phyloP scores from a whole-genome alignment of 768 basidiomycete species.

The Tulasnella sp. region DNA sequence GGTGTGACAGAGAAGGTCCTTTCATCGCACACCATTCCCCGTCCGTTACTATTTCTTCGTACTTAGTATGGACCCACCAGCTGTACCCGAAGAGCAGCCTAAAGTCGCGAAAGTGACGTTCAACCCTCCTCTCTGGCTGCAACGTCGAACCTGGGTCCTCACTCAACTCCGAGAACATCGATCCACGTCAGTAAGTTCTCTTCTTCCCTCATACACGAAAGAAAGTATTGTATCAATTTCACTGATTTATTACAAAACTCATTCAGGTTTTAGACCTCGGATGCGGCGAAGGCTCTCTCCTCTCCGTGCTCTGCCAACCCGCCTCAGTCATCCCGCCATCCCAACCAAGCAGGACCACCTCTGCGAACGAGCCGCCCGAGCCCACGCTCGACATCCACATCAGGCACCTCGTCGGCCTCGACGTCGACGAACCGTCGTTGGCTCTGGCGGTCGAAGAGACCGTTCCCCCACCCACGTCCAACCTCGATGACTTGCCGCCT shows the following conservation, averaged over 20 bases:
- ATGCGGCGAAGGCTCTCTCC: constrained; percentile 70
- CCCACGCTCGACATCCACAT: constrained; percentile 37
- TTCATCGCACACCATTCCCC: background rate
- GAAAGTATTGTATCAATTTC: background rate
- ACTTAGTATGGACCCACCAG: background rate
- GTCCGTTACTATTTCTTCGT: background rate
- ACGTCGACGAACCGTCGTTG: constrained; percentile 47
- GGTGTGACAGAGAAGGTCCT: background rate
- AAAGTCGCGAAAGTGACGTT: constrained; percentile 39
- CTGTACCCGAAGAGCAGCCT: background rate
- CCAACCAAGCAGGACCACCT: constrained; percentile 19
- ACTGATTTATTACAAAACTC: background rate
- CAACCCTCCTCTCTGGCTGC: constrained; percentile 53
- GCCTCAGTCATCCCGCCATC: constrained; percentile 64
- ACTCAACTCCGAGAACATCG: constrained; percentile 46
- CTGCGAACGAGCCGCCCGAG: constrained; percentile 15
- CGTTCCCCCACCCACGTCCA: constrained; percentile 25
- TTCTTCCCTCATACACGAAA: no score
- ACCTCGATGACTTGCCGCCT: background rate
- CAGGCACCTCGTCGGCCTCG: constrained; percentile 51
- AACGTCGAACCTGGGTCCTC: constrained; percentile 62
- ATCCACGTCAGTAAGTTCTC: constrained; percentile 37
- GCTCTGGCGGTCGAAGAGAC: constrained; percentile 39
- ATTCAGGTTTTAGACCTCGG: constrained; percentile 60
- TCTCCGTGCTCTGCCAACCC: constrained; percentile 58